Percentiles rank a stretch among this genome's conserved stretches.
Conservation (phyloP, 2,329 filamentous ascomycete species). For the Nothopassalora personata region DNA sequence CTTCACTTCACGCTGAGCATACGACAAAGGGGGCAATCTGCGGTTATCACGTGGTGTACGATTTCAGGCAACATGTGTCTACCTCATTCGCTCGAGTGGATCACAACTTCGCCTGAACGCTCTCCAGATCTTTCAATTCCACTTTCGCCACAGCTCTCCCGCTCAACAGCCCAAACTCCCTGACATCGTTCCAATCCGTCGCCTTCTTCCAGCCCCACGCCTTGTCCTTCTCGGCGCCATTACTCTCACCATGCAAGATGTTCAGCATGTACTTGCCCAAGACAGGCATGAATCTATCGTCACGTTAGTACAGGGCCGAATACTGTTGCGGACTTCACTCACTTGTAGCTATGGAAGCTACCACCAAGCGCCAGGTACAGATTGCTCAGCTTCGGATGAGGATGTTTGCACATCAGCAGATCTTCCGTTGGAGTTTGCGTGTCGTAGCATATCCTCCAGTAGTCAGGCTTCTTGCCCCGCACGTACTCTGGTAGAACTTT, state of each 20-base stretch:
- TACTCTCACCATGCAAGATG: slow-evolving; percentile 32
- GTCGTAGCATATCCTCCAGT: slow-evolving; percentile 53
- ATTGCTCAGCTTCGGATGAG: slow-evolving; percentile 46
- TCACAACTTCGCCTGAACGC: neutral
- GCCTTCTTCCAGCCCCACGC: slow-evolving; percentile 21
- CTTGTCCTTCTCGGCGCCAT: slow-evolving; percentile 34
- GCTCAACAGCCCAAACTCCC: slow-evolving; percentile 15
- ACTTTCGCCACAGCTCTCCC: slow-evolving; percentile 15
- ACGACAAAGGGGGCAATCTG: no score
- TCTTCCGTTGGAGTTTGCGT: slow-evolving; percentile 58
- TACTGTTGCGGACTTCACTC: neutral
- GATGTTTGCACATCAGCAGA: slow-evolving; percentile 52
- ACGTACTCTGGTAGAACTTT: slow-evolving; percentile 33
- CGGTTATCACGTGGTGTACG: no score
- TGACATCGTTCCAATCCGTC: slow-evolving; percentile 16
- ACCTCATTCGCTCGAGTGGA: no score
- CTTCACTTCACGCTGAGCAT: no score
- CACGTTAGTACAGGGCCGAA: neutral
- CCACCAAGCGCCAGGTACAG: slow-evolving; percentile 59
- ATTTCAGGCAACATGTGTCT: no score
- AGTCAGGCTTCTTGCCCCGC: slow-evolving; percentile 32
- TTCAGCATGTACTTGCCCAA: slow-evolving; percentile 56
- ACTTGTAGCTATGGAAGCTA: slow-evolving; percentile 52
- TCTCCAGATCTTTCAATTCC: slow-evolving; percentile 13
- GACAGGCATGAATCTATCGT: slow-evolving; percentile 55